phyloP scores from a whole-genome alignment of 768 basidiomycete genomes.

The Tylopilus subfusipes region DNA sequence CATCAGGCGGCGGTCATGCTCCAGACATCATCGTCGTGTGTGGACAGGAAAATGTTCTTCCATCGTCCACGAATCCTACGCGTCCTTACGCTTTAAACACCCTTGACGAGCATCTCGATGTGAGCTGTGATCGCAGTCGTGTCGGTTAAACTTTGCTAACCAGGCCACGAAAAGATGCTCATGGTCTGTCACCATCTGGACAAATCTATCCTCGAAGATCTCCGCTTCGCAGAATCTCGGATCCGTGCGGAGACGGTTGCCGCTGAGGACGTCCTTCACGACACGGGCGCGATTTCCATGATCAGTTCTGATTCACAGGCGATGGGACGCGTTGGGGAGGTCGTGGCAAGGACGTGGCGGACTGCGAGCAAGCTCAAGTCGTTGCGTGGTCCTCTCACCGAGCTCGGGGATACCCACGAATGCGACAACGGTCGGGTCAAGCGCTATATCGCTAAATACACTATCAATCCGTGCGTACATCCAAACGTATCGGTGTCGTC shows the following conservation, averaged over 20 bases:
- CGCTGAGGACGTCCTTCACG: constrained; percentile 94
- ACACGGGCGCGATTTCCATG: constrained; percentile 92
- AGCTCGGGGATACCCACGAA: constrained; percentile 44
- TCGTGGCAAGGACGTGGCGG: constrained; percentile 88
- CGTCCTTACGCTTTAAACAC: constrained; percentile 90
- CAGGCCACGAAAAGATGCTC: constrained; percentile 66
- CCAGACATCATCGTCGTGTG: constrained; percentile 99
- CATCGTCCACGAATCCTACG: constrained; percentile 96
- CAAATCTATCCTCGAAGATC: constrained; percentile 85
- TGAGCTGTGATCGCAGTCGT: constrained; percentile 40
- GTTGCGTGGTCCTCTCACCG: constrained; percentile 65
- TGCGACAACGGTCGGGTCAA: constrained; percentile 88
- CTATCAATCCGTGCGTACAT: constrained; percentile 83
- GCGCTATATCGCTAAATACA: constrained; percentile 93
- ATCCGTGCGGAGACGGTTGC: constrained; percentile 97
- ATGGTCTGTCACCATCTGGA: constrained; percentile 99
- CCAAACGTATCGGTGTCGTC: background rate
- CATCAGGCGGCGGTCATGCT: constrained; percentile 84
- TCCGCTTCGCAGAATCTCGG: constrained; percentile 94
- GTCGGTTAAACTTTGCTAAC: background rate
- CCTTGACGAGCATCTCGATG: constrained; percentile 94
- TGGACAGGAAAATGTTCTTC: constrained; percentile 82
- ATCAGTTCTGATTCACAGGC: constrained; percentile 96
- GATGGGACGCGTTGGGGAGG: constrained; percentile 98
- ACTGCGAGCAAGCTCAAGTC: constrained; percentile 94